Evolutionary conservation across 2,329 filamentous ascomycete genomes (phyloP).

Genomic region (Xylariaceae sp.): DNA sequence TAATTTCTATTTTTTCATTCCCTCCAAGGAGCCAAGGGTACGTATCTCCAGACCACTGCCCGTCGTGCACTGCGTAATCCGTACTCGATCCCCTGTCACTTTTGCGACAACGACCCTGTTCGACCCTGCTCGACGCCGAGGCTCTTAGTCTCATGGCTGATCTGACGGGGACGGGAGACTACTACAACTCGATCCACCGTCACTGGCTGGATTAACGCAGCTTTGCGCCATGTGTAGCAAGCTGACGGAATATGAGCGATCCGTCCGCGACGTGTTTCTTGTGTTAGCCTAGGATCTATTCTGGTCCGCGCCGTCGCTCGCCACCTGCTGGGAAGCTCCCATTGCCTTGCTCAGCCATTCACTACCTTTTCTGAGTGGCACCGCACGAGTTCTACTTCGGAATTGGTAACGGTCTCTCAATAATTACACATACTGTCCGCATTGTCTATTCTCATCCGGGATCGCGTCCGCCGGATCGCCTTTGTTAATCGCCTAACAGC

Average conservation of each 20-base stretch:
- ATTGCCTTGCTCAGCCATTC: constrained; percentile 3
- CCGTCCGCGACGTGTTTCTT: constrained; percentile 18
- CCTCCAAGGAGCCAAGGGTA: background rate
- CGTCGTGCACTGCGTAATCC: too few species aligned
- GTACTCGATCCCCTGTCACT: background rate
- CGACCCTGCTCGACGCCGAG: background rate
- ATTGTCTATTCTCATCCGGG: background rate
- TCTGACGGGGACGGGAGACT: background rate
- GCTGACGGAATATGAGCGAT: constrained; percentile 7
- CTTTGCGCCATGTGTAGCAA: constrained; percentile 20
- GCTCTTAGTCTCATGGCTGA: constrained; percentile 8
- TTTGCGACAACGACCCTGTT: constrained; percentile 9
- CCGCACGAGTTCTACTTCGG: background rate
- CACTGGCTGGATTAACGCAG: constrained; percentile 7
- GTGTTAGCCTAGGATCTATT: constrained; percentile 15
- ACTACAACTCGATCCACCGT: constrained; percentile 1
- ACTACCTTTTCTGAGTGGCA: constrained; percentile 6
- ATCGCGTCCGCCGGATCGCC: background rate
- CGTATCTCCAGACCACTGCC: too few species aligned
- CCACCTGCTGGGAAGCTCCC: constrained; percentile 1
- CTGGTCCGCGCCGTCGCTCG: constrained; percentile 10
- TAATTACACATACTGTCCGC: too few species aligned
- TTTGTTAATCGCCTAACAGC: background rate
- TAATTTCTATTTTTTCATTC: constrained; percentile 8
- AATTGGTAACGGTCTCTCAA: too few species aligned